Base-by-base conservation (phyloP, 2,329 filamentous ascomycete species). In the Curvularia verruculosa region DNA sequence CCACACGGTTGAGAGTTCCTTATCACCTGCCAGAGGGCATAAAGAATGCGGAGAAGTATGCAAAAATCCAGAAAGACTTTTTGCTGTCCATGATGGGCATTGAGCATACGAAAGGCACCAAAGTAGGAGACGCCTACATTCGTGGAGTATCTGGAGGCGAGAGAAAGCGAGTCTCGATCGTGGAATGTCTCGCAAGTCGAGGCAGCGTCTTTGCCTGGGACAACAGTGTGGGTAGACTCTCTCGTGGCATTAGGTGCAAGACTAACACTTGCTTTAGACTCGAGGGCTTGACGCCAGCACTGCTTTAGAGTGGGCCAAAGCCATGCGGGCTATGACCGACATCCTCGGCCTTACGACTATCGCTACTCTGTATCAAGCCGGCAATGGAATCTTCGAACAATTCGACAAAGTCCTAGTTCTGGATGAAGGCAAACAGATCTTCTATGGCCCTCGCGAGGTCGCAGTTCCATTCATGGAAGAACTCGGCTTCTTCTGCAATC, bases 391-490 rank as follows among this genome's bases (percentile, higher is more conserved):
- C 31, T 87, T 85, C 64, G 81, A 87, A 50, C 55, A 64, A 4
- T 93, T 93, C 66, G 89, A 93, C 75, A 92, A 92, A 68, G 85
- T 85, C 0, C 81, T 87, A 0, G 85, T 94, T 0, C 78, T 93
- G 0, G 91, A 92, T 66, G 87, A 92, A 67, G 90, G 90, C 2
- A 83, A 87, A 0, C 84, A 92, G 69, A 90, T 92, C 59, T 93
- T 85, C 77, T 92, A 87, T 60, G 90, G 90, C 0, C 82, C 84
- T 0, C 82, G 83, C 0, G 69, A 65, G 3, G 71, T 79, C 2
- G 89, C 89, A 1, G 85, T 82, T 61, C 74, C 75, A 0, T 92
- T 85, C 73, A 91, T 92, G 58, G 83, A 86, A 64, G 74, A 82
- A 9, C 84, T 88, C 70, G 89, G 89, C 18, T 92, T 90, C 66